Percentiles rank a stretch among this genome's conserved stretches.
phyloP scores from a whole-genome alignment of 2,329 filamentous ascomycete genomes.

The Mycocentrospora acerina region DNA sequence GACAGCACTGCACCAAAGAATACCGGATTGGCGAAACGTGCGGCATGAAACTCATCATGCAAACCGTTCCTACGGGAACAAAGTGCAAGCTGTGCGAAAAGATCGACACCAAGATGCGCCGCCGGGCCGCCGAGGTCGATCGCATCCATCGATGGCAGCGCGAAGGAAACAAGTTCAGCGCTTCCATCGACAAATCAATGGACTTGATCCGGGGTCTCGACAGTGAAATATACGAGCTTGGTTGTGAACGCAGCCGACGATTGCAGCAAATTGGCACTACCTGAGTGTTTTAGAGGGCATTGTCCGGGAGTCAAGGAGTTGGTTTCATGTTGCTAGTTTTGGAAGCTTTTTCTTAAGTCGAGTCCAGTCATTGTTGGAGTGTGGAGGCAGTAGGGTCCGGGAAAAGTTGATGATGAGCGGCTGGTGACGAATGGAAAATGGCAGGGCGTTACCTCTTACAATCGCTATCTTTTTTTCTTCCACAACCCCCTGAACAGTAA shows the following conservation, averaged over 20 bases:
- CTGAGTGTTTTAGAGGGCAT: slow-evolving; percentile 21
- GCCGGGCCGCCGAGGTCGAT: slow-evolving; percentile 70
- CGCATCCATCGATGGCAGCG: slow-evolving; percentile 76
- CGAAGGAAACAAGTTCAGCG: slow-evolving; percentile 63
- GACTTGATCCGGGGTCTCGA: slow-evolving; percentile 73
- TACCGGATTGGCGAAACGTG: slow-evolving; percentile 96
- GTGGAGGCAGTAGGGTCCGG: slow-evolving; percentile 31
- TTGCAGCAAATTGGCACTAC: slow-evolving; percentile 36
- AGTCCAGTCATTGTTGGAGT: slow-evolving; percentile 37
- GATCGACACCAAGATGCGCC: slow-evolving; percentile 80
- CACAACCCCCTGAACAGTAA: slow-evolving; percentile 29
- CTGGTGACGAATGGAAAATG: slow-evolving; percentile 24
- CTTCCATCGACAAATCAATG: slow-evolving; percentile 65
- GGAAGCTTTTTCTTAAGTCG: slow-evolving; percentile 27
- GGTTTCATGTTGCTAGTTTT: slow-evolving; percentile 41
- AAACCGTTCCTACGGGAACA: slow-evolving; percentile 63
- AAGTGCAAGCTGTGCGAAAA: slow-evolving; percentile 86
- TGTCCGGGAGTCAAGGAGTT: slow-evolving; percentile 31
- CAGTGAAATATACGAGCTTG: slow-evolving; percentile 67
- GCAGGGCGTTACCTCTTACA: slow-evolving; percentile 43
- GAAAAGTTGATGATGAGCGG: slow-evolving; percentile 31
- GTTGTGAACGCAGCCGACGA: slow-evolving; percentile 53
- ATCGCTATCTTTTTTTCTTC: slow-evolving; percentile 35
- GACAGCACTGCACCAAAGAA: slow-evolving; percentile 89
- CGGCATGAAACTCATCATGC: slow-evolving; percentile 85